Conservation (phyloP, 2,329 filamentous ascomycete species). For the Beauveria rudraprayagi region DNA sequence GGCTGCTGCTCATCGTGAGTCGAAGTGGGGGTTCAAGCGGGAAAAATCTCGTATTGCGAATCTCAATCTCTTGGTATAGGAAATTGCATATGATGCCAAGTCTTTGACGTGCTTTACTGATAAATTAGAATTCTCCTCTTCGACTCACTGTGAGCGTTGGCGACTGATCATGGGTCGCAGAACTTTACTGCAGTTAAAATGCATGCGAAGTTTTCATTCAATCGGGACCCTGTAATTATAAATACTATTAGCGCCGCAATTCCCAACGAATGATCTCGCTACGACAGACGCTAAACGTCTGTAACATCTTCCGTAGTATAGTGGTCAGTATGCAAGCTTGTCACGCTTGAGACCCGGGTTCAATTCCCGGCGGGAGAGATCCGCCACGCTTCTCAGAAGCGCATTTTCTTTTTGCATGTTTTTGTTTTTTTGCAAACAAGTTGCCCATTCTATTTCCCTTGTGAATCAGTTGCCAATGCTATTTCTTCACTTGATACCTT, state of each 20-base stretch:
- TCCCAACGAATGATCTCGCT: slow-evolving; percentile 13
- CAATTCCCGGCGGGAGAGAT: slow-evolving; percentile 18
- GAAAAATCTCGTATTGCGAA: background rate
- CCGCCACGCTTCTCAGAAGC: slow-evolving; percentile 11
- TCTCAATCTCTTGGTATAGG: background rate
- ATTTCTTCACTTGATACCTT: background rate
- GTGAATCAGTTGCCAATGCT: background rate
- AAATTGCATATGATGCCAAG: background rate
- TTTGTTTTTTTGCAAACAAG: background rate
- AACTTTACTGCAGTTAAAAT: background rate
- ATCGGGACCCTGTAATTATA: background rate
- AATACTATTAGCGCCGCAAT: background rate
- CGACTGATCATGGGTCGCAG: background rate
- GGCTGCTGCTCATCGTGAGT: slow-evolving; percentile 1
- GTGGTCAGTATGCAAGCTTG: slow-evolving; percentile 18
- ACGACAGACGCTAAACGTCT: slow-evolving; percentile 14
- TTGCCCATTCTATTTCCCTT: background rate
- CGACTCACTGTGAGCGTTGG: background rate
- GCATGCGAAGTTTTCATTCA: background rate
- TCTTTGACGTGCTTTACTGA: no score
- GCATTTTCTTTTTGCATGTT: background rate
- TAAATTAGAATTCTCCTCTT: background rate
- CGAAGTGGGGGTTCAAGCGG: background rate
- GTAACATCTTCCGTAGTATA: slow-evolving; percentile 17
- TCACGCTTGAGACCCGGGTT: slow-evolving; percentile 18